Conservation (phyloP, 257 asterid species). For the Fraxinus anomala region DNA sequence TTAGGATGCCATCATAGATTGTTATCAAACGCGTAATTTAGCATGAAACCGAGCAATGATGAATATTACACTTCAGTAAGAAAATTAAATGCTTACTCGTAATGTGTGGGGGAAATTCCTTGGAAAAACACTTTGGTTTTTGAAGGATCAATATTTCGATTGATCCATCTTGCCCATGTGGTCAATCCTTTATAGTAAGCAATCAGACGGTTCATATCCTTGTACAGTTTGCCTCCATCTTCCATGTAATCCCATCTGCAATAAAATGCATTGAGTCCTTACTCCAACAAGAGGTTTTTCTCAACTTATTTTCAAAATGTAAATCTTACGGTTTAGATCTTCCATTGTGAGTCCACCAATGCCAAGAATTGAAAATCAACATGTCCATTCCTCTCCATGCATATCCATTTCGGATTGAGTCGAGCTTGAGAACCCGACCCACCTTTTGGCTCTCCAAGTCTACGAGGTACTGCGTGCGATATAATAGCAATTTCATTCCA, state of each 20-base stretch:
- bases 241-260: constrained; percentile 83
- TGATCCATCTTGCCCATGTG: constrained; percentile 92
- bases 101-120: constrained; percentile 93
- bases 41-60: too few relatives aligned
- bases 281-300: not conserved
- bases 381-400: constrained; percentile 85
- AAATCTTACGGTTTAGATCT: constrained; percentile 66
- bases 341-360: constrained; percentile 92
- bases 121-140: constrained; percentile 82
- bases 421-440: constrained; percentile 64
- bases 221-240: constrained; percentile 60
- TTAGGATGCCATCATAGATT: too few relatives aligned
- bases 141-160: constrained; percentile 61
- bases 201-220: constrained; percentile 82
- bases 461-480: constrained; percentile 74
- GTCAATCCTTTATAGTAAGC: constrained; percentile 85
- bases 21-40: too few relatives aligned
- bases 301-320: not conserved
- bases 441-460: constrained; percentile 58
- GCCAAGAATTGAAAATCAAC: constrained; percentile 86
- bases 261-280: not conserved
- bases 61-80: too few relatives aligned
- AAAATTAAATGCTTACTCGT: constrained; percentile 48
- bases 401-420: constrained; percentile 60
- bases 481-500: constrained; percentile 56